Evolutionary conservation across 805 yeast genomes (phyloP).

Genomic region (Jamesozyma lodderae): DNA sequence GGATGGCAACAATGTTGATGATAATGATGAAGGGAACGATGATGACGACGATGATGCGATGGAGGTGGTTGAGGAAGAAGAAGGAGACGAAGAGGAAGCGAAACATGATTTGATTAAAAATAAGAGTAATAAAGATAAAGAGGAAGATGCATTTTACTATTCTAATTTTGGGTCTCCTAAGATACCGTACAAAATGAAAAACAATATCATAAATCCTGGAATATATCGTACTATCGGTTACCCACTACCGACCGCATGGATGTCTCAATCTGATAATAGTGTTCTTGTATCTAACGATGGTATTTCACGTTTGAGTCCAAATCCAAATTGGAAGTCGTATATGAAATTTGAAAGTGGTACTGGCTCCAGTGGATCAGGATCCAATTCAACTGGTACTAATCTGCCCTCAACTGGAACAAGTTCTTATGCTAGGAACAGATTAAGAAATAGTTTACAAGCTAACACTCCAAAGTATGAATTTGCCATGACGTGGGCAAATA

Average conservation of each 20-base stretch:
- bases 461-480: constrained; percentile 17
- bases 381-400: background rate
- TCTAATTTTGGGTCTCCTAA: constrained; percentile 1
- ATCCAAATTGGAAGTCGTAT: constrained; percentile 22
- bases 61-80: background rate
- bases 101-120: background rate
- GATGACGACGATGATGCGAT: background rate
- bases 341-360: constrained; percentile 11
- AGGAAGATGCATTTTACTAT: constrained; percentile 2
- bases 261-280: constrained; percentile 19
- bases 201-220: constrained; percentile 16
- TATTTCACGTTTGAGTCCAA: constrained; percentile 14
- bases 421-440: constrained; percentile 12
- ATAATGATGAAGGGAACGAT: background rate
- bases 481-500: constrained; percentile 25
- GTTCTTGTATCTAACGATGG: constrained; percentile 25
- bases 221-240: constrained; percentile 23
- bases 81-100: background rate
- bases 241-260: constrained; percentile 26
- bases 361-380: background rate
- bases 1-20: constrained; percentile 2
- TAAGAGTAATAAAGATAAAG: background rate
- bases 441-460: constrained; percentile 9
- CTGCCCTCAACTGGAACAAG: background rate
- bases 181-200: constrained; percentile 7